phyloP scores from a whole-genome alignment of 805 yeast species.

The Saturnispora silvae region DNA sequence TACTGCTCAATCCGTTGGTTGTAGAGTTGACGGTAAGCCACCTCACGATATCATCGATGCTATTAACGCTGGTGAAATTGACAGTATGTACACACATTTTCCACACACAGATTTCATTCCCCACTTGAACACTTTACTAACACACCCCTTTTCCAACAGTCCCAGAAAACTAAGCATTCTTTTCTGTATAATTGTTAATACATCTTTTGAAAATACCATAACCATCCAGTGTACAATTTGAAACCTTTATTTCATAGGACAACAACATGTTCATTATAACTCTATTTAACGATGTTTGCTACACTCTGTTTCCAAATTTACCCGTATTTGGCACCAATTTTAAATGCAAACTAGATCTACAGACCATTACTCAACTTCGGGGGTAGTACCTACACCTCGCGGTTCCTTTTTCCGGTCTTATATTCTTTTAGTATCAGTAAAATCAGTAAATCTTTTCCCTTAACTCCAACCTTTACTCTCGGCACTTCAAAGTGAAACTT shows the following conservation, averaged over 20 bases:
- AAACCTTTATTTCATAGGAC: neutral
- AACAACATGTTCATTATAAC: neutral
- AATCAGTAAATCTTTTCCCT: too few species aligned
- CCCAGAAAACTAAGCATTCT: slow-evolving; percentile 56
- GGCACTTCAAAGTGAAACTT: too few species aligned
- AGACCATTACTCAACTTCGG: slow-evolving; percentile 64
- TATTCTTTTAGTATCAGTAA: too few species aligned
- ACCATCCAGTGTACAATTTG: neutral
- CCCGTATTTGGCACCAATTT: slow-evolving; percentile 76
- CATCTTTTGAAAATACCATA: slow-evolving; percentile 4
- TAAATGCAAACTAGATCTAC: slow-evolving; percentile 72
- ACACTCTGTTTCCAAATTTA: slow-evolving; percentile 80
- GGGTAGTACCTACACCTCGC: neutral
- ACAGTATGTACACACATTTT: slow-evolving; percentile 31
- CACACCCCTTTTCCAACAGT: slow-evolving; percentile 23
- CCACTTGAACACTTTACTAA: slow-evolving; percentile 3
- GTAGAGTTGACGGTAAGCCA: slow-evolving; percentile 98
- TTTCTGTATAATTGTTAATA: slow-evolving; percentile 18
- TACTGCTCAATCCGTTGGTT: slow-evolving; percentile 99
- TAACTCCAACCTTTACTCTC: too few species aligned
- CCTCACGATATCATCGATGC: slow-evolving; percentile 98
- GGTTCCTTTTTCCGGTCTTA: slow-evolving; percentile 7
- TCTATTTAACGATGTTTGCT: slow-evolving; percentile 47
- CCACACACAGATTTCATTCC: slow-evolving; percentile 1
- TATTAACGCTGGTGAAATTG: slow-evolving; percentile 97